Base-by-base conservation (phyloP, 108 stramenopile species). In the Pseudonitzschia delicatissima region DNA sequence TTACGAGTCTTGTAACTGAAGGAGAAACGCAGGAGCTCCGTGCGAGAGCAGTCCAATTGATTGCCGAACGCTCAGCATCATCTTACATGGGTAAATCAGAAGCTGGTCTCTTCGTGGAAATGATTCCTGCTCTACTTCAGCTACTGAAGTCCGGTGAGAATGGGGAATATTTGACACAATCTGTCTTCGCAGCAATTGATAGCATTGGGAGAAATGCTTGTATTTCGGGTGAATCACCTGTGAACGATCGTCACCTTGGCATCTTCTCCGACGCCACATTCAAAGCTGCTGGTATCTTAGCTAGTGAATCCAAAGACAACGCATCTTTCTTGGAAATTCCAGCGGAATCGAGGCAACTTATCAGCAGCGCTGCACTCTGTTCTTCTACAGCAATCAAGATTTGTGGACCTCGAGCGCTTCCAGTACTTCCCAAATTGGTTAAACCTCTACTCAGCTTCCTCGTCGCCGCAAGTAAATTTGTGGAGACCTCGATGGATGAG, bases 101-200 rank as follows among this genome's bases (percentile, higher is more conserved):
- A 66, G 77, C 87, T 12, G 64, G 64, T 9, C 79, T 94, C 21
- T 90, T 94, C 57, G 53, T 87, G 17, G 93, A 90, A 26, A 73
- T 88, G 71, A 72, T 91, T 27, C 88, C 93, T 8, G 77, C 82
- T 3, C 68, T 94, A 47, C 60, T 81, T 31, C 17, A 67, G 7
- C 21, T 78, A 27, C 67, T 84, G 0, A 69, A 67, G 49, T 45
- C 62, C 17, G 66, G 37, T 25, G 37, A 40, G 3, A 3, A 12
- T 17, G 84, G 72, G 29, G 57, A 49, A 34, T 57, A 82, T 21
- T 65, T 82, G 36, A 75, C 76, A 62, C 92, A 93, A 55, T 81
- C 81, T 27, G 79, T 83, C 23, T 77, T 91, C 31, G 45, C 87
- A 20, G 89, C 83, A 3, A 80, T 93, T 62, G 92, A 93, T 65